Conservation (phyloP, 2,329 filamentous ascomycete genomes). For the Microascus cirrosus region DNA sequence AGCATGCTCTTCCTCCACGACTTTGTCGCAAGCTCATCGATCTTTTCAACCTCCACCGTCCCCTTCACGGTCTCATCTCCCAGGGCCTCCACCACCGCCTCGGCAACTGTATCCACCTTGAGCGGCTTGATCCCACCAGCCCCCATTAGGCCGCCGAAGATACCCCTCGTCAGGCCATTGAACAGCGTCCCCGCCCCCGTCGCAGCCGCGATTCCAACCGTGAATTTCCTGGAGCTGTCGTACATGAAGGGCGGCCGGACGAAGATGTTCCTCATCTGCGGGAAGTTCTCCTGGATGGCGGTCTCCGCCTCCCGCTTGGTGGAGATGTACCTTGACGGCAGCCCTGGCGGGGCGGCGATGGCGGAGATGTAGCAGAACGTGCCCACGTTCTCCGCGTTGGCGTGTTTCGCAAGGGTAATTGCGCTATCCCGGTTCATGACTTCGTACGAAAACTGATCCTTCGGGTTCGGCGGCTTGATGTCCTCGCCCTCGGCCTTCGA, state of each 20-base stretch:
- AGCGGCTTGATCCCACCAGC: slow-evolving; percentile 76
- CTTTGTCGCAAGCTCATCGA: slow-evolving; percentile 70
- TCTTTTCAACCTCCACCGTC: slow-evolving; percentile 64
- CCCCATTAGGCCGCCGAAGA: slow-evolving; percentile 67
- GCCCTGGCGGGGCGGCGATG: slow-evolving; percentile 70
- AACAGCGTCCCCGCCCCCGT: slow-evolving; percentile 64
- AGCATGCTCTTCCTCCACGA: slow-evolving; percentile 89
- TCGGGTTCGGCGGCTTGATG: slow-evolving; percentile 53
- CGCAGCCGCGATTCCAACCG: slow-evolving; percentile 71
- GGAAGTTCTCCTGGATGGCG: slow-evolving; percentile 61
- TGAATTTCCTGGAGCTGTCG: slow-evolving; percentile 70
- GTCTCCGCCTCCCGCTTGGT: slow-evolving; percentile 89
- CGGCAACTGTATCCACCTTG: slow-evolving; percentile 76
- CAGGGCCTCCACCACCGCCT: slow-evolving; percentile 82
- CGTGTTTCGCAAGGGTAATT: slow-evolving; percentile 70
- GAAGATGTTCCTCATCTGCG: slow-evolving; percentile 68
- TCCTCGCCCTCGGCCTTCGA: slow-evolving; percentile 46
- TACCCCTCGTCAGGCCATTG: slow-evolving; percentile 66
- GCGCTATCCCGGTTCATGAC: slow-evolving; percentile 92
- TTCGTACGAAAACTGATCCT: slow-evolving; percentile 84
- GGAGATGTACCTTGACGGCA: slow-evolving; percentile 75
- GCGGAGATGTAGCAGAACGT: slow-evolving; percentile 86
- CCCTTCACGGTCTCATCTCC: slow-evolving; percentile 63
- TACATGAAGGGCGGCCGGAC: slow-evolving; percentile 82
- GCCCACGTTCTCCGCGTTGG: slow-evolving; percentile 49